Percentiles rank a stretch among this genome's conserved stretches.
Conservation (phyloP, 345 rosid genomes). For the Carallia brachiata region DNA sequence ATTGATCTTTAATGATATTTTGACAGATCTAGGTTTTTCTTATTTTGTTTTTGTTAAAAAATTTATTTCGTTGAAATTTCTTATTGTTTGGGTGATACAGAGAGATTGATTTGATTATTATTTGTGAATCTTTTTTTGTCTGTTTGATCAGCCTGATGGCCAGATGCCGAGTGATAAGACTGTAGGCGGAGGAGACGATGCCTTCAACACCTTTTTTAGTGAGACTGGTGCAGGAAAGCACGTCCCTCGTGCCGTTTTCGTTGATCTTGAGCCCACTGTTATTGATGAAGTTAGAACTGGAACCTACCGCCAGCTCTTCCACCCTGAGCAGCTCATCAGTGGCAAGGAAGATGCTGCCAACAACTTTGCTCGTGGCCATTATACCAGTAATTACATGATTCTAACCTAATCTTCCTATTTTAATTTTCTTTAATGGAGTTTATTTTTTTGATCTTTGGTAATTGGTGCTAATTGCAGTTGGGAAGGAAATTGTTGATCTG, state of each 20-base stretch:
- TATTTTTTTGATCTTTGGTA: not conserved
- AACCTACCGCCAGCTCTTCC: conserved; percentile 24
- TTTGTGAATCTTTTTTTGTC: no score
- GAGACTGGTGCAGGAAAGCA: conserved; percentile 32
- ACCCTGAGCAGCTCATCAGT: conserved; percentile 28
- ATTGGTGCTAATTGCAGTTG: conserved; percentile 9
- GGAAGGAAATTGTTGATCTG: conserved; percentile 30
- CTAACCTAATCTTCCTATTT: not conserved
- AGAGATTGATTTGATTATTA: no score
- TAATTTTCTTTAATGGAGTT: not conserved
- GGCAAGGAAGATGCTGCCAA: conserved; percentile 31
- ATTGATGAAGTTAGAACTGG: conserved; percentile 30
- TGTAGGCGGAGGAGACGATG: conserved; percentile 30
- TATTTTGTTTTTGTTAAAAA: no score
- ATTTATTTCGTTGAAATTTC: no score
- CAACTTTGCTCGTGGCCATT: conserved; percentile 30
- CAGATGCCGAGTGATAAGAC: conserved; percentile 29
- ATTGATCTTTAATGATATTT: no score
- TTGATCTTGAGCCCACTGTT: conserved; percentile 28
- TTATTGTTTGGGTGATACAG: no score
- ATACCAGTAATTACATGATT: conserved; percentile 12
- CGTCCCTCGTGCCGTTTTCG: conserved; percentile 26
- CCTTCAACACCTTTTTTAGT: conserved; percentile 27
- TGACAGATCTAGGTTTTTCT: no score
- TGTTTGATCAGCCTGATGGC: conserved; percentile 23